Percentiles rank a stretch among this genome's conserved stretches.
Conservation (phyloP, 2,329 filamentous ascomycete genomes). For the Conoideocrella luteorostrata region DNA sequence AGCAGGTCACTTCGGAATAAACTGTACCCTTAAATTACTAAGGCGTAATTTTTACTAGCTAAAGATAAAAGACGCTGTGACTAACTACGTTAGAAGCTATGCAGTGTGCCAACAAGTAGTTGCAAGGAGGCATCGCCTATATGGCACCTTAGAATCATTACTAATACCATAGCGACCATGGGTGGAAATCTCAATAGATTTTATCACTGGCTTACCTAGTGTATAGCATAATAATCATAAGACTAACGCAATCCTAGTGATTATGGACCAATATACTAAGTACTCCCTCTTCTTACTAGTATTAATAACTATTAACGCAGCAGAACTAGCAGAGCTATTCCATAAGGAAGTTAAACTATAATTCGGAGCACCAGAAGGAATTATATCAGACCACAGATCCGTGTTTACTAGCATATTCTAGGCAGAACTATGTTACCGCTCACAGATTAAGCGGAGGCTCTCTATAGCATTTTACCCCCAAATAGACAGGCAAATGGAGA, state of each 20-base stretch:
- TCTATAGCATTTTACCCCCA: background rate
- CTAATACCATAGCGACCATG: background rate
- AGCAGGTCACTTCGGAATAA: background rate
- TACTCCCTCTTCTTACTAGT: background rate
- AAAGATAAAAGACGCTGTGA: background rate
- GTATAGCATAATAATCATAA: background rate
- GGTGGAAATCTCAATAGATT: background rate
- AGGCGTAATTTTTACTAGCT: background rate
- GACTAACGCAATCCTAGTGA: background rate
- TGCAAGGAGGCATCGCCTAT: background rate
- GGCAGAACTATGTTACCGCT: background rate
- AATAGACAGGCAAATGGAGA: background rate
- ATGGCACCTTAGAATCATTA: background rate
- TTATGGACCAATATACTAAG: background rate
- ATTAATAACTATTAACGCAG: background rate
- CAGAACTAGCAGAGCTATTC: background rate
- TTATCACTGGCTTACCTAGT: background rate
- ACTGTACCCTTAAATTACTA: background rate
- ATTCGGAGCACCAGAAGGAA: background rate
- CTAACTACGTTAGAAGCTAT: background rate
- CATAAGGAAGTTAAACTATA: background rate
- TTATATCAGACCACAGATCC: background rate
- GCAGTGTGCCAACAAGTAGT: background rate
- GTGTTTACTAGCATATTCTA: background rate
- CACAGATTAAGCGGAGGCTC: background rate